Conservation (phyloP, 1,284 basidiomycete genomes). For the Quambalaria eucalypti region DNA sequence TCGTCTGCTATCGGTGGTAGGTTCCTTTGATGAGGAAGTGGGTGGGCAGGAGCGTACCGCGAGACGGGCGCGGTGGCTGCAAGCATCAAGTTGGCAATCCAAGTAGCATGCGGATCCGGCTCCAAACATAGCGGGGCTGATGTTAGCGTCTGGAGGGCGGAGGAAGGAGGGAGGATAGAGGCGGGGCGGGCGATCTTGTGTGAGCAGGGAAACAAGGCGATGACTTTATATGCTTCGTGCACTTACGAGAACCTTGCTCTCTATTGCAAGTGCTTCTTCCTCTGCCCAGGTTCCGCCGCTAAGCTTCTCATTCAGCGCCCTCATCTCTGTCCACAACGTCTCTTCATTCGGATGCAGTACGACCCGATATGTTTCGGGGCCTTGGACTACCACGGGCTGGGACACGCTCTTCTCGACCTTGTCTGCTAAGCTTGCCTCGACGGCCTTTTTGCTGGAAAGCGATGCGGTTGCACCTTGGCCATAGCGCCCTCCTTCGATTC, state of each 20-base stretch:
- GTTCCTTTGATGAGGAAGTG: background rate
- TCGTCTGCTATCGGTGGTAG: background rate
- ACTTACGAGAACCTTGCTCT: slow-evolving; percentile 31
- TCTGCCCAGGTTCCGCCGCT: slow-evolving; percentile 30
- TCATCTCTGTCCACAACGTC: slow-evolving; percentile 38
- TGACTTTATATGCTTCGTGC: background rate
- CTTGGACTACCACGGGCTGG: background rate
- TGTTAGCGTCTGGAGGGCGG: slow-evolving; percentile 17
- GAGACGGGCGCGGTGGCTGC: slow-evolving; percentile 31
- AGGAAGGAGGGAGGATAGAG: background rate
- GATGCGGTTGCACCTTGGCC: background rate
- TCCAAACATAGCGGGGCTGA: slow-evolving; percentile 40
- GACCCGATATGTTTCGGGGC: slow-evolving; percentile 21
- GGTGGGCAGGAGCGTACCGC: slow-evolving; percentile 10
- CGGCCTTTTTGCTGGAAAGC: background rate
- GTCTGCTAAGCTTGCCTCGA: background rate
- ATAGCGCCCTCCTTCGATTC: background rate
- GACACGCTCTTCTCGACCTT: too few species aligned
- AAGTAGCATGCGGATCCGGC: slow-evolving; percentile 34
- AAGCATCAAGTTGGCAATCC: slow-evolving; percentile 42
- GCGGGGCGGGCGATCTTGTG: background rate
- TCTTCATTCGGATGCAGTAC: slow-evolving; percentile 38
- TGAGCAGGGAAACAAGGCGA: background rate
- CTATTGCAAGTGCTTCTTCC: slow-evolving; percentile 37
- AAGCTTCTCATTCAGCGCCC: slow-evolving; percentile 26